A percentile compares a stretch with the other conserved stretches of the same genome.
These are phyloP conservation scores for Malania oleifera DNA, from an alignment of 164 flowering plant genomes.

Conservation along the genomic window DNA sequence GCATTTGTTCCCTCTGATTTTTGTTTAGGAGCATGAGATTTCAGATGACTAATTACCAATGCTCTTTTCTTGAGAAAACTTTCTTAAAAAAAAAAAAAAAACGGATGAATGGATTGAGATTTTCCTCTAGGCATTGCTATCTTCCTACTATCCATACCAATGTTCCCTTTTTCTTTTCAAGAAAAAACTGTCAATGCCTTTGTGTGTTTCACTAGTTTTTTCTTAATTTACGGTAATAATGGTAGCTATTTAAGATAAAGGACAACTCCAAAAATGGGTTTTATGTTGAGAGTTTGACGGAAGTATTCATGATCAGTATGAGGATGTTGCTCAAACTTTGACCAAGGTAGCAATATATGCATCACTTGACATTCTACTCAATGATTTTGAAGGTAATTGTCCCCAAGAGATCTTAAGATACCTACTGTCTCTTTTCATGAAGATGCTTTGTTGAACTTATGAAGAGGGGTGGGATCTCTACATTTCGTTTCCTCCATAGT, in stretches of 20 bases:
- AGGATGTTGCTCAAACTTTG: constrained; percentile 76
- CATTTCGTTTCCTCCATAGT: neutral
- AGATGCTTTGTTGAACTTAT: neutral
- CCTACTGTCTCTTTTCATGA: neutral
- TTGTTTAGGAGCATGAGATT: constrained; percentile 50
- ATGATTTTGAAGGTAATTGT: too few relatives aligned
- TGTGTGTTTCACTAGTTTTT: too few relatives aligned
- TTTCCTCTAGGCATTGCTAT: constrained; percentile 61
- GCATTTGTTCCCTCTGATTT: neutral
- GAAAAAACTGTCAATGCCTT: too few relatives aligned
- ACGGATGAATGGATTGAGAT: too few relatives aligned
- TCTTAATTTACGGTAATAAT: neutral
- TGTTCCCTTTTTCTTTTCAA: neutral
- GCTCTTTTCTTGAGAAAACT: constrained; percentile 98
- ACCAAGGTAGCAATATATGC: constrained; percentile 56
- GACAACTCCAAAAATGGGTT: constrained; percentile 81
- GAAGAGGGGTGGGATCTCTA: neutral
- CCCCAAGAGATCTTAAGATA: too few relatives aligned
- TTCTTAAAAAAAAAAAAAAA: too few relatives aligned
- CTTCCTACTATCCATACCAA: neutral
- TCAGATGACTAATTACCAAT: constrained; percentile 73
- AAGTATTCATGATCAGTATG: constrained; percentile 75
- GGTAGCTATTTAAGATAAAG: constrained; percentile 50
- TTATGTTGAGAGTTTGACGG: constrained; percentile 79
- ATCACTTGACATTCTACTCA: neutral